phyloP scores from a whole-genome alignment of 2,329 filamentous ascomycete genomes.

The Catunica adiposa region DNA sequence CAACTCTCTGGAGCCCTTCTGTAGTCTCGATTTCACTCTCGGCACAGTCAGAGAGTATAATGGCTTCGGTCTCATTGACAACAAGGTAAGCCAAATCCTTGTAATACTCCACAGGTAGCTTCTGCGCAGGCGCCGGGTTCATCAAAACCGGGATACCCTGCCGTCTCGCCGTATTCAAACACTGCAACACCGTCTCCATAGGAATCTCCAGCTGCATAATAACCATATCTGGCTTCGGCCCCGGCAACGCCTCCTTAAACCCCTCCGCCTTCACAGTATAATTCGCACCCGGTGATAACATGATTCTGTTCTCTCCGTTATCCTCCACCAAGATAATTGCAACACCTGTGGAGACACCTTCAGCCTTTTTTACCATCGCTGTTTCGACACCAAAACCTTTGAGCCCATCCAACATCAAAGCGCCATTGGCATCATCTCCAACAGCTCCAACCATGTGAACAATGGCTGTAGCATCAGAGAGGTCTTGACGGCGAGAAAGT shows the following conservation, averaged over 20 bases:
- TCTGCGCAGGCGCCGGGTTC: slow-evolving; percentile 52
- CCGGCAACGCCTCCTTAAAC: slow-evolving; percentile 16
- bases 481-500: slow-evolving; percentile 28
- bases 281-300: slow-evolving; percentile 41
- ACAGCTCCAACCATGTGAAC: slow-evolving; percentile 43
- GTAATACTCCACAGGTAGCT: slow-evolving; percentile 42
- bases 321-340: slow-evolving; percentile 43
- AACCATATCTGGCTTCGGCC: slow-evolving; percentile 34
- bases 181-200: slow-evolving; percentile 32
- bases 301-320: slow-evolving; percentile 40
- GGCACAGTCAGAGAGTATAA: slow-evolving; percentile 28
- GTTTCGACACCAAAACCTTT: slow-evolving; percentile 32
- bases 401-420: slow-evolving; percentile 29
- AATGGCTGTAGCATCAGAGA: slow-evolving; percentile 6
- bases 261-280: slow-evolving; percentile 13
- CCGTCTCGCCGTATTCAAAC: slow-evolving; percentile 26
- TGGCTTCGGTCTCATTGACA: slow-evolving; percentile 59
- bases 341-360: slow-evolving; percentile 33
- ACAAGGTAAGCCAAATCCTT: slow-evolving; percentile 46
- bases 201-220: slow-evolving; percentile 47
- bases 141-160: slow-evolving; percentile 39
- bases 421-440: slow-evolving; percentile 27
- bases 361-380: slow-evolving; percentile 23
- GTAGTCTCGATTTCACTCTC: slow-evolving; percentile 4
- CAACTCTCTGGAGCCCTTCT: slow-evolving; percentile 4